Conservation (phyloP, 352 stramenopile genomes). For the Poterioochromonas sp. region DNA sequence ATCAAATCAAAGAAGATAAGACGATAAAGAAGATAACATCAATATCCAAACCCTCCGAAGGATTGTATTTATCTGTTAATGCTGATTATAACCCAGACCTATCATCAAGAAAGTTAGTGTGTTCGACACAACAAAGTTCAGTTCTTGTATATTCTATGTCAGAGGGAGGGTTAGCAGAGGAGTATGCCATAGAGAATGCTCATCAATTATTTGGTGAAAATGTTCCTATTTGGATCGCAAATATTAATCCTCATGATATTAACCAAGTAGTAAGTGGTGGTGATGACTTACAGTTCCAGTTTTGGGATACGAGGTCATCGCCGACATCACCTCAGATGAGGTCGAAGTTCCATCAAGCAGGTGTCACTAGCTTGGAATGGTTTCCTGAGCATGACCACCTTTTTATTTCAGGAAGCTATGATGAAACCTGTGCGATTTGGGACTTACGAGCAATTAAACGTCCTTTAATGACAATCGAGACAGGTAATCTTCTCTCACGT, state of each 20-base stretch:
- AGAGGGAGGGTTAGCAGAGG: not conserved
- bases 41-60: not conserved
- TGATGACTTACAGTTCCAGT: not conserved
- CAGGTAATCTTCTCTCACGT: not conserved
- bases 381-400: not conserved
- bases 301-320: not conserved
- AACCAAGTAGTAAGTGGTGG: not conserved
- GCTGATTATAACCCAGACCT: not conserved
- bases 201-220: not conserved
- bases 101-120: not conserved
- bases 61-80: conserved; percentile 6
- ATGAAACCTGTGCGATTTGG: not conserved
- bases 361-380: conserved; percentile 2
- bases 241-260: not conserved
- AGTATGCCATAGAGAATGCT: not conserved
- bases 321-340: not conserved
- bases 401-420: conserved; percentile 2
- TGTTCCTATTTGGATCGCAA: not conserved
- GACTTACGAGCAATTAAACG: not conserved
- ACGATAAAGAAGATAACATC: too few relatives aligned
- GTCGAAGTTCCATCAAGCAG: not conserved
- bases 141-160: not conserved
- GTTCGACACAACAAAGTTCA: conserved; percentile 1
- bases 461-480: not conserved
- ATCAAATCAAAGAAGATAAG: not conserved